Evolutionary conservation across 1,284 basidiomycete species (phyloP), one percentile per base, ranked within the genome.

Genomic region (Pterula multifida): DNA sequence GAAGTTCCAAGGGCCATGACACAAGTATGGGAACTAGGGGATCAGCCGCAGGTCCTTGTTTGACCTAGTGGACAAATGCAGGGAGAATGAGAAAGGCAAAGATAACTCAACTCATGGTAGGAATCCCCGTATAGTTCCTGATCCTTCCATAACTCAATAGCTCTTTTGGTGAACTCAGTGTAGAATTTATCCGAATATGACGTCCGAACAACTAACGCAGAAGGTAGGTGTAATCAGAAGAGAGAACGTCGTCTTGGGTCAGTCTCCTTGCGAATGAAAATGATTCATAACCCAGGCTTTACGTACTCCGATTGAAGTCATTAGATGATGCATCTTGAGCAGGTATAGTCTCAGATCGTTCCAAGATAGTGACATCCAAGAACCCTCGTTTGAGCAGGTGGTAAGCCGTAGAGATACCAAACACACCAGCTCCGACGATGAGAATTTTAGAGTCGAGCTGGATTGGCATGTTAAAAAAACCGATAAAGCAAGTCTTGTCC

Each of bases 381-480:
- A 80, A 86, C 11, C 85, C 85, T 50, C 79, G 70, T 47, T 68
- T 62, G 28, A 89, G 68, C n/a, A 92, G 75, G 58, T 89, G 78
- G 53, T 81, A 78, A 1, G 88, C 87, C 0, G 88, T 85, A 2
- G 89, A 89, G n/a, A 89, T 68, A 2, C 91, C 91, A 60, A 92
- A 91, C 9, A 54, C 81, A 82, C 11, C 91, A 90, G 28, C 86
- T 83, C 45, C 45, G 12, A 47, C 21, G 19, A 42, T 42, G 9
- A 42, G 39, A 6, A 42, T 17, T 42, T 42, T 42, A 42, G 9
- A 35, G 11, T 35, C 32, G n/a, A n/a, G 32, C n/a, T 35, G 32
- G 32, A 35, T 35, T 35, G 32, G 9, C 32, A 35, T 35, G 32
- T 11, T 35, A 35, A n/a, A 9, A n/a, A n/a, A 9, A n/a, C 32